phyloP scores from a whole-genome alignment of 164 flowering plant genomes.

The Umbellularia californica region DNA sequence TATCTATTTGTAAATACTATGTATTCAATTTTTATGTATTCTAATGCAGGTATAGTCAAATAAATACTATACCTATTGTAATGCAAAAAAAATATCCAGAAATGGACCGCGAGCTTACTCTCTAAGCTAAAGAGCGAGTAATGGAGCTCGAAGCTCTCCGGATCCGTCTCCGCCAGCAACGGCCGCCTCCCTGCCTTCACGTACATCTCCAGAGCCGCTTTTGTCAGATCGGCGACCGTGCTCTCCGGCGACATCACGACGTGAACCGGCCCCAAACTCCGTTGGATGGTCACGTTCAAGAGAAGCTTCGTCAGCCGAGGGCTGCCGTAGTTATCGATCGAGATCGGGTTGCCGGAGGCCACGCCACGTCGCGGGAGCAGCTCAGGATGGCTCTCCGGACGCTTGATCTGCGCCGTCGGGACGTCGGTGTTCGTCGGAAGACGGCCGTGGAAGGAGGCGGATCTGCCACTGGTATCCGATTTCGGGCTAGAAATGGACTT shows the following conservation, averaged over 20 bases:
- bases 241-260: constrained; percentile 57
- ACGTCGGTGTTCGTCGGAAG: background rate
- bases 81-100: no score
- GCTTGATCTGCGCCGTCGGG: background rate
- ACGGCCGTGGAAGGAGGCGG: background rate
- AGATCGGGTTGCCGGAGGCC: background rate
- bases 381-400: constrained; percentile 15
- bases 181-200: constrained; percentile 64
- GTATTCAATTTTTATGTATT: no score
- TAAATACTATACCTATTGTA: no score
- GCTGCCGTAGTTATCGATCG: background rate
- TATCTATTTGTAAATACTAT: no score
- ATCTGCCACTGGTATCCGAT: background rate
- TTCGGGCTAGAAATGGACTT: background rate
- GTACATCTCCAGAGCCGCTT: constrained; percentile 39
- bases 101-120: constrained; percentile 29
- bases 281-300: constrained; percentile 55
- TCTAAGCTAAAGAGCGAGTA: constrained; percentile 64
- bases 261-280: constrained; percentile 59
- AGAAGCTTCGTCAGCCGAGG: constrained; percentile 42
- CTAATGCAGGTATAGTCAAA: no score
- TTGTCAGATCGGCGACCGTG: constrained; percentile 47
- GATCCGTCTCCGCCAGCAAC: constrained; percentile 34
- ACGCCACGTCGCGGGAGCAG: constrained; percentile 1
- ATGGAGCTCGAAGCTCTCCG: constrained; percentile 51